Conservation (phyloP, 1,284 basidiomycete species). For the Sporisorium reilianum region DNA sequence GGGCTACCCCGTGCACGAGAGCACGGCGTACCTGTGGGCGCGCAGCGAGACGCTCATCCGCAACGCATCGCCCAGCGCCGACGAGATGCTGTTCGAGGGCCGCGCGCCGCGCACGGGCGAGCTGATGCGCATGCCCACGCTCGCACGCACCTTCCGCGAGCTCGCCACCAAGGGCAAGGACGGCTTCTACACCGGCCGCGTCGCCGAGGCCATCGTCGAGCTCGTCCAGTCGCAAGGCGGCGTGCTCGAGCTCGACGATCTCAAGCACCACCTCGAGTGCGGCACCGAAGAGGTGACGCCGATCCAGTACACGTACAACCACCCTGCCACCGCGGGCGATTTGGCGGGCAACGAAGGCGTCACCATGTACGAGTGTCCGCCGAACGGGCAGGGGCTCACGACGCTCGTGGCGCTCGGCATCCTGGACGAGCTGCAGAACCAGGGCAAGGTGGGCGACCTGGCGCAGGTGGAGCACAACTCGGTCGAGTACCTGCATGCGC, state of each 20-base stretch:
- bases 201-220: conserved; percentile 90
- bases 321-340: conserved; percentile 40
- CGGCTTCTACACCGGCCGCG: conserved; percentile 89
- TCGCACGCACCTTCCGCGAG: conserved; percentile 85
- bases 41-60: conserved; percentile 80
- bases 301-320: conserved; percentile 85
- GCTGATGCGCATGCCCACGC: conserved; percentile 74
- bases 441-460: conserved; percentile 79
- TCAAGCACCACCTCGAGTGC: conserved; percentile 76
- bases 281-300: conserved; percentile 84
- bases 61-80: conserved; percentile 82
- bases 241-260: conserved; percentile 87
- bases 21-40: conserved; percentile 74
- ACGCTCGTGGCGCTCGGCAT: conserved; percentile 92
- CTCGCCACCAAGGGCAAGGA: conserved; percentile 84
- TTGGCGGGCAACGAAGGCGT: conserved; percentile 72
- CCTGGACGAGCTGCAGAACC: conserved; percentile 83
- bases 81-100: conserved; percentile 83
- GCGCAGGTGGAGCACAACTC: conserved; percentile 87
- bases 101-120: conserved; percentile 75
- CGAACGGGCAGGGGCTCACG: conserved; percentile 95
- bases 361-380: conserved; percentile 78
- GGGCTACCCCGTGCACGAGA: conserved; percentile 63
- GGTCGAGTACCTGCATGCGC: conserved; percentile 84
- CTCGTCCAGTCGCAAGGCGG: conserved; percentile 79